Evolutionary conservation across 2,329 filamentous ascomycete genomes (phyloP).

Genomic region (Cladosporium sp.): DNA sequence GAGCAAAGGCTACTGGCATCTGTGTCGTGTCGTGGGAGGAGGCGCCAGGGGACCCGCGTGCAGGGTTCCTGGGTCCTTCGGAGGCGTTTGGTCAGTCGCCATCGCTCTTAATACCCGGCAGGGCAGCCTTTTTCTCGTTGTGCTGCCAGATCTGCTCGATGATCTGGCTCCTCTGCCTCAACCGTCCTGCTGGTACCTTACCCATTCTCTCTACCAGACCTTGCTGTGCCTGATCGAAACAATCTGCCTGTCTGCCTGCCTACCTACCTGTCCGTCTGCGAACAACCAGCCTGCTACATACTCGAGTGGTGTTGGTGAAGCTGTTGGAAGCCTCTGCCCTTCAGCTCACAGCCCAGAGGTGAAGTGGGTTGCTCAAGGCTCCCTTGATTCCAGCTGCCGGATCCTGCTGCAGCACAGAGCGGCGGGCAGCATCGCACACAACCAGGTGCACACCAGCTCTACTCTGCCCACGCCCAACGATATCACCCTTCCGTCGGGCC

Average conservation of each 20-base stretch:
- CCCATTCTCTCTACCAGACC: not conserved
- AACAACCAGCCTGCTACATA: not conserved
- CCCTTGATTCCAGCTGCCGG: slow-evolving; percentile 8
- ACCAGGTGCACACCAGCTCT: not conserved
- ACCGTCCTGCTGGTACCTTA: slow-evolving; percentile 10
- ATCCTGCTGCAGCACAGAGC: slow-evolving; percentile 6
- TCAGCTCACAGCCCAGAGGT: not conserved
- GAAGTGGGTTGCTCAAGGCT: slow-evolving; percentile 8
- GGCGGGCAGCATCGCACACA: not conserved
- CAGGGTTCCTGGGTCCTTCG: slow-evolving; percentile 13
- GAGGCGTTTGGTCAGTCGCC: slow-evolving; percentile 13
- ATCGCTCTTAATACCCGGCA: slow-evolving; percentile 14
- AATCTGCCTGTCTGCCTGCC: not conserved
- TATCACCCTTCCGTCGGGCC: not conserved
- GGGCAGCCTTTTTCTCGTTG: slow-evolving; percentile 4
- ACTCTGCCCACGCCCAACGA: not conserved
- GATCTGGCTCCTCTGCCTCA: slow-evolving; percentile 9
- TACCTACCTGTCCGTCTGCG: not conserved
- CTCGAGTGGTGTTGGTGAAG: no score
- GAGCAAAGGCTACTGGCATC: slow-evolving; percentile 11
- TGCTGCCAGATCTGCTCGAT: slow-evolving; percentile 13
- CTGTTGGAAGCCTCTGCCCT: not conserved
- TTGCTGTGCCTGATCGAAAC: no score
- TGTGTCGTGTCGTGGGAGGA: slow-evolving; percentile 12
- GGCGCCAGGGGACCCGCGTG: slow-evolving; percentile 12